Base-by-base conservation (phyloP, 306 rosid species). In the Corylus heterophylla region DNA sequence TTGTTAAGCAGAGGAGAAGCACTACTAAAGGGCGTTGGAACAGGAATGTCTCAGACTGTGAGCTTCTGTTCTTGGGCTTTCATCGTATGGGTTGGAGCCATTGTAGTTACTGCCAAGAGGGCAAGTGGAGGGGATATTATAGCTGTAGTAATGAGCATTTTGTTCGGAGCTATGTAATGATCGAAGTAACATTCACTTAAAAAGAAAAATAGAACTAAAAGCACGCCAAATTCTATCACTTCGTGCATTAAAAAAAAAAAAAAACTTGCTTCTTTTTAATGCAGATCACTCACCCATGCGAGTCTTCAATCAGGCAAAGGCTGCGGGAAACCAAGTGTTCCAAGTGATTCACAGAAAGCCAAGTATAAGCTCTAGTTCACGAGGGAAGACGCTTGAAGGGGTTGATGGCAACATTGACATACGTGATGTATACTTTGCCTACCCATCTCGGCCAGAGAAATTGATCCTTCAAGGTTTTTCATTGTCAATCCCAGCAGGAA, bases 121-220 rank as follows among this genome's bases (percentile, higher is more conserved):
- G 97, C 97, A 62, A 83, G 48, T 12, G 95, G 93, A 37, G 98
- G 97, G 67, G 89, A 94, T 50, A 83, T 90, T 39, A 54, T 94
- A 81, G 76, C 94, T 17, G 96, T 97, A 45, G 90, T 94, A 35
- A 90, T 94, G 94, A 88, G 98, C 89, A 92, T 94, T 87, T 96
- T 94, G 68, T 94, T 92, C 78, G 98, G 98, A 58, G 93, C 97
- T 8, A 92, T 94, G 97, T 90, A 88, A 85, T 94, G 25, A 42
- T 51, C 47, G 66, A 22, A 74, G 45, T 42, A 42, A 5, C 45
- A 42, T 42, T 42, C 45, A 42, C 0, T 42, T 31, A 31, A 31
- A 1, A 42, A 42, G 7, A 42, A 77, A 18, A 29, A 69, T 42
- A 8, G 1, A 10, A 9, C 39, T 20, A 69, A 51, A 9, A 66